phyloP scores from a whole-genome alignment of 306 rosid genomes.

The Inga oerstediana region DNA sequence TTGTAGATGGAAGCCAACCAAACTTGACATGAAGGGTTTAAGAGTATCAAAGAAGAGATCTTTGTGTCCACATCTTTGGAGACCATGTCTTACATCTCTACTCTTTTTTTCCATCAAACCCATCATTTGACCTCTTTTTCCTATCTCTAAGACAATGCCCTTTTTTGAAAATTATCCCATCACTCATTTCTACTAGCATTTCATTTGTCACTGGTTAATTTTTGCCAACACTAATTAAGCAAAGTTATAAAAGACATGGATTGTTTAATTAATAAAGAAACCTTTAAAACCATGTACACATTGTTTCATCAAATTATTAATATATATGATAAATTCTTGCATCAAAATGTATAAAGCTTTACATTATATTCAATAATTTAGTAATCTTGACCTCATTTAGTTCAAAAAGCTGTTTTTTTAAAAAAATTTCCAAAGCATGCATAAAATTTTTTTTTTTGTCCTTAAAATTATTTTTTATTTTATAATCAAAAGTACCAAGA shows the following conservation, averaged over 20 bases:
- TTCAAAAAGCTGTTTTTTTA: background rate
- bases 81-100: conserved; percentile 65
- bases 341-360: background rate
- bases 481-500: background rate
- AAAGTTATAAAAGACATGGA: background rate
- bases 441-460: background rate
- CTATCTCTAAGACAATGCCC: conserved; percentile 46
- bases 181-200: background rate
- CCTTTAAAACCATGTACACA: background rate
- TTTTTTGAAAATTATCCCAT: conserved; percentile 6
- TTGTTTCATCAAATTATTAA: background rate
- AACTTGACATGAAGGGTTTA: conserved; percentile 63
- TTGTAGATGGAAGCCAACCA: conserved; percentile 55
- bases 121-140: conserved; percentile 66
- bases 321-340: background rate
- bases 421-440: background rate
- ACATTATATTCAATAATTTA: background rate
- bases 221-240: background rate
- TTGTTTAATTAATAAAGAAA: background rate
- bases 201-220: background rate
- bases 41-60: conserved; percentile 77
- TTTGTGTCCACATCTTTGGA: conserved; percentile 87
- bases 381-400: background rate
- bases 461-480: background rate
- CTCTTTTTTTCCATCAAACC: conserved; percentile 52